These are phyloP conservation scores for Jatropha multifida DNA, from an alignment of 441 rosid genomes.

Conservation along the genomic window DNA sequence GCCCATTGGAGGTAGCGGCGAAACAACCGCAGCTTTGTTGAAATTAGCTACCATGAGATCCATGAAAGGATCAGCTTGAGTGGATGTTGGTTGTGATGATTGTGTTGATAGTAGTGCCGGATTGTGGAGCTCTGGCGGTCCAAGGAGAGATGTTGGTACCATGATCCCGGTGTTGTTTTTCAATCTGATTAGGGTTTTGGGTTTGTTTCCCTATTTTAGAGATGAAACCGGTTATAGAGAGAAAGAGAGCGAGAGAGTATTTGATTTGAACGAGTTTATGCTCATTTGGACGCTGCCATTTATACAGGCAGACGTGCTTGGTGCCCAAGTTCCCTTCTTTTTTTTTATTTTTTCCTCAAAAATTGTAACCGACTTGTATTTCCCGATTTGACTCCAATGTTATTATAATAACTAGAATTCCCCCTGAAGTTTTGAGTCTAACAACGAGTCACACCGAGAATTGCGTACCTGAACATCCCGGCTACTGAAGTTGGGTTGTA, in stretches of 20 bases:
- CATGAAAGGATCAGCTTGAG: conserved; percentile 34
- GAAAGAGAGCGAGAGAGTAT: too few species aligned
- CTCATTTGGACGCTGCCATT: too few species aligned
- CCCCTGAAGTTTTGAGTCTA: too few species aligned
- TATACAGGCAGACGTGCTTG: too few species aligned
- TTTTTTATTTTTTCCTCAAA: too few species aligned
- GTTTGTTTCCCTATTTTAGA: background rate
- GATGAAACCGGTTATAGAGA: too few species aligned
- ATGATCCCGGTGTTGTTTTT: background rate
- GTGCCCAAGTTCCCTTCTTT: too few species aligned
- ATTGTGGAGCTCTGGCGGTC: conserved; percentile 46
- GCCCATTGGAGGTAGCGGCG: conserved; percentile 11
- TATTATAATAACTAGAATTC: too few species aligned
- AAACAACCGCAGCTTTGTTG: conserved; percentile 11
- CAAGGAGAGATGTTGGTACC: conserved; percentile 35
- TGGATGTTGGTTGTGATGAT: background rate
- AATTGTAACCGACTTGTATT: too few species aligned
- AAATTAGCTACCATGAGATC: conserved; percentile 42
- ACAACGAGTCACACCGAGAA: too few species aligned
- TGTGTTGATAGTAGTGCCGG: conserved; percentile 6
- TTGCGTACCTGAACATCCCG: conserved; percentile 49
- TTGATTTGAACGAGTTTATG: too few species aligned
- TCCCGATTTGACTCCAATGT: too few species aligned
- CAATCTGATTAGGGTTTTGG: background rate
- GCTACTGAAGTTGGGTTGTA: conserved; percentile 45